Base-by-base conservation (phyloP, 306 rosid genomes). In the Cicer chorassanicum region DNA sequence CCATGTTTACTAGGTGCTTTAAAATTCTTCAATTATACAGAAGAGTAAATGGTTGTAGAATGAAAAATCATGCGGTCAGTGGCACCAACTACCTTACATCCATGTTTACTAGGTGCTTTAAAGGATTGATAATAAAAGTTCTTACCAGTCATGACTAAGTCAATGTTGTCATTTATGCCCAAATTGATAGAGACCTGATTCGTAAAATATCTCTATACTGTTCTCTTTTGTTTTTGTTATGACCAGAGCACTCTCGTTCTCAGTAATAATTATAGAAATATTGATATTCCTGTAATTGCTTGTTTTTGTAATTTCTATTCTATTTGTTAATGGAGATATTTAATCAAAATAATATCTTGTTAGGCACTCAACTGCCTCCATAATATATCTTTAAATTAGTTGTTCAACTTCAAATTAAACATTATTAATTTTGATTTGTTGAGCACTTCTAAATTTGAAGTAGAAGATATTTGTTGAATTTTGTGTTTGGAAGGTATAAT, bases 241-340 rank as follows among this genome's bases (percentile, higher is more conserved):
- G 70, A 72, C 14, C 48, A 39, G 66, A 67, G 72, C 50, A 65
- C 19, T 53, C 54, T 10, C 39, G 5, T 43, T 59, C 56, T 9
- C 9, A 12, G 15, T 53, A 57, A 29, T 41, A 68, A 29, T 50
- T 69, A 46, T 66, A 42, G 15, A 60, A 62, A 29, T 29, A 21
- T 45, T 68, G 46, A 69, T 75, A 41, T 66, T 62, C 9, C 39
- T 70, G 49, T 60, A 68, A 40, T 46, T 21, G 16, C 4, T 75
- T 42, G 59, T 43, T 63, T 53, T 64, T 1, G 2, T 38, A 65
- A 73, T 60, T 76, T 76, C 73, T 70, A 9, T 76, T 76, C 73
- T 70, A 9, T 44, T 72, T 41, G 62, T 60, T 66, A 21, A 29
- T 36, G 45, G 65, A 64, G 73, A 70, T 77, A 12, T 50, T 65